phyloP scores from a whole-genome alignment of 1,284 basidiomycete species.

The Apiotrichum gamsii region DNA sequence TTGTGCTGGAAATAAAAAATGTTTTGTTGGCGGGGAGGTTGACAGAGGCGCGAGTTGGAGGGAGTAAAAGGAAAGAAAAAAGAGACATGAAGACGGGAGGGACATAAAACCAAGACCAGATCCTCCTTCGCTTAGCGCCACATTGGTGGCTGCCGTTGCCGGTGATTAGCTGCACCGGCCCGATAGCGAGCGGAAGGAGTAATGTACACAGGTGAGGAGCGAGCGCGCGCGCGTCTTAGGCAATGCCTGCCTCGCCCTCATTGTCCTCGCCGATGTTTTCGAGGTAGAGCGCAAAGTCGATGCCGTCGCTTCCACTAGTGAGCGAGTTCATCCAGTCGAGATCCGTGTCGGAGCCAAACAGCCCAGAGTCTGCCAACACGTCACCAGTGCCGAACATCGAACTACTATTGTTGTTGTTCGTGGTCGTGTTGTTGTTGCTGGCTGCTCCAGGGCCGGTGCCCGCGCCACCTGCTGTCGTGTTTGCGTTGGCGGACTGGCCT shows the following conservation, averaged over 20 bases:
- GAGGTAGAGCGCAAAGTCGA: slow-evolving; percentile 38
- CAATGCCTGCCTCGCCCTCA: slow-evolving; percentile 27
- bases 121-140: too few relatives aligned
- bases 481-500: not conserved
- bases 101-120: not conserved
- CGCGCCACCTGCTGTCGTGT: not conserved
- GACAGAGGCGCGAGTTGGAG: not conserved
- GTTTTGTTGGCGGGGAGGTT: not conserved
- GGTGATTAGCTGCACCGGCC: too few relatives aligned
- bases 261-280: slow-evolving; percentile 35
- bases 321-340: slow-evolving; percentile 14
- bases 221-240: not conserved
- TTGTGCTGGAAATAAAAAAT: not conserved
- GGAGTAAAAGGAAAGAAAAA: not conserved
- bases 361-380: slow-evolving; percentile 3
- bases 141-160: too few relatives aligned
- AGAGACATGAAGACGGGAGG: not conserved
- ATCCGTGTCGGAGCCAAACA: slow-evolving; percentile 13
- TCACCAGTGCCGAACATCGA: slow-evolving; percentile 5
- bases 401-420: not conserved
- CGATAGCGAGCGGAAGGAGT: too few relatives aligned
- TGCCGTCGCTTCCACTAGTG: slow-evolving; percentile 9
- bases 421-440: not conserved
- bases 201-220: too few relatives aligned
- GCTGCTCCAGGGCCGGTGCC: too few relatives aligned